Base-by-base conservation (phyloP, 1,284 basidiomycete species). In the Ceratobasidium sp. region DNA sequence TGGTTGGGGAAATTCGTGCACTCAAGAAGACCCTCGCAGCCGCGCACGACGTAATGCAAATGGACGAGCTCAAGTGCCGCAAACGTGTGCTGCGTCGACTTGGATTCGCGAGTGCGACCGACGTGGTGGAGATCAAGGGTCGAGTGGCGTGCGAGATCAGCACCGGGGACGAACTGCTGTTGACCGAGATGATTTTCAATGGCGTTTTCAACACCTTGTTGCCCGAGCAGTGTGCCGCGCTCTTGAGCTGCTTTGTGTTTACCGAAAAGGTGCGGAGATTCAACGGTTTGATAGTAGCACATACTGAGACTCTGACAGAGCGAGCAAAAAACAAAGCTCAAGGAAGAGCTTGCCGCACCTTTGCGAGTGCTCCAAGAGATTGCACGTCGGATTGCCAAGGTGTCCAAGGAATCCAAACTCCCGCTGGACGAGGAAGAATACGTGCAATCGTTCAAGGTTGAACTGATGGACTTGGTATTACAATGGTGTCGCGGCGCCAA, bases 401-500 rank as follows among this genome's bases (percentile, higher is more conserved):
- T 99, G 0, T 96, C 96, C 1, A 94, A 94, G 81, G 98, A 99
- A 85, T 94, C 93, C 55, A 97, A 98, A 83, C 87, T 99, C 5
- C 86, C 92, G 0, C 84, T 99, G 52, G 92, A 95, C 75, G 97
- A 99, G 84, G 94, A 98, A 78, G 96, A 98, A 80, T 99, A 99
- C 83, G 96, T 99, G 1, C 89, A 92, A 78, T 94, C 93, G 20
- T 99, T 99, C 92, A 98, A 98, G 85, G 96, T 98, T 38, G 97
- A 99, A 83, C 90, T 99, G 78, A 99, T 99, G 96, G 97, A 99
- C 81, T 94, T 94, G 4, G 97, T 99, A 27, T 89, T 97, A 78
- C 94, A 96, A 81, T 99, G 98, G 98, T 99, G 97, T 86, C 92
- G 95, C 46, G 98, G 98, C 1, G 94, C 96, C n/a, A 95, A 95